Evolutionary conservation across 306 rosid species (phyloP).

Genomic region (Herpetospermum pedunculosum): DNA sequence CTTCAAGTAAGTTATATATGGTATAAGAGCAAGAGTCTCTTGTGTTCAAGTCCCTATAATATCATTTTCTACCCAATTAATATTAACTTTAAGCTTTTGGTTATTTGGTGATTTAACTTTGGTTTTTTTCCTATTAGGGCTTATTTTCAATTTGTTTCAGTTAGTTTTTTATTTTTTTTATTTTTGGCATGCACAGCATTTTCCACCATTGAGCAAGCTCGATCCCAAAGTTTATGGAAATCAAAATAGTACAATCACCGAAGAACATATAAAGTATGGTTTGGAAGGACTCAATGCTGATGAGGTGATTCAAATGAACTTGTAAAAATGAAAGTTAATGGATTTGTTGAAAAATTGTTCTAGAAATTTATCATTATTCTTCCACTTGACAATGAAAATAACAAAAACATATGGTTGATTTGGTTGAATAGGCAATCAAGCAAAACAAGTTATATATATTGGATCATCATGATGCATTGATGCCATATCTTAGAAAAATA

Average conservation of each 20-base stretch:
- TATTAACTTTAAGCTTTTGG: too few relatives aligned
- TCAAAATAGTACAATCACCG: slow-evolving; percentile 48
- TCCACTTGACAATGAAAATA: neutral
- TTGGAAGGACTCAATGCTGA: slow-evolving; percentile 47
- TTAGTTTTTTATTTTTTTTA: too few relatives aligned
- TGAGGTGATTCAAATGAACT: slow-evolving; percentile 26
- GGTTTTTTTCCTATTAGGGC: too few relatives aligned
- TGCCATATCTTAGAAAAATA: slow-evolving; percentile 58
- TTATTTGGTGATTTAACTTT: too few relatives aligned
- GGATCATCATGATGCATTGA: slow-evolving; percentile 68
- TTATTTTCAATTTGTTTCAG: too few relatives aligned
- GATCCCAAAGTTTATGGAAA: slow-evolving; percentile 42
- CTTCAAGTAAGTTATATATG: too few relatives aligned
- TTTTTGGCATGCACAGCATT: slow-evolving; percentile 27
- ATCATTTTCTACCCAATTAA: too few relatives aligned
- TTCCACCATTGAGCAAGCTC: slow-evolving; percentile 65
- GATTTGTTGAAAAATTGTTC: neutral
- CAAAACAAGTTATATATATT: slow-evolving; percentile 46
- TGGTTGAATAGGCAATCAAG: slow-evolving; percentile 42
- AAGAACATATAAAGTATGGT: slow-evolving; percentile 34
- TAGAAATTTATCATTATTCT: neutral
- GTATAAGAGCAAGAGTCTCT: too few relatives aligned
- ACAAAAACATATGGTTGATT: neutral
- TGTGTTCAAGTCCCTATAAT: too few relatives aligned
- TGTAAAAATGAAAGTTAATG: too few relatives aligned